Conservation (phyloP, 768 basidiomycete species). For the Auricularia sp. region DNA sequence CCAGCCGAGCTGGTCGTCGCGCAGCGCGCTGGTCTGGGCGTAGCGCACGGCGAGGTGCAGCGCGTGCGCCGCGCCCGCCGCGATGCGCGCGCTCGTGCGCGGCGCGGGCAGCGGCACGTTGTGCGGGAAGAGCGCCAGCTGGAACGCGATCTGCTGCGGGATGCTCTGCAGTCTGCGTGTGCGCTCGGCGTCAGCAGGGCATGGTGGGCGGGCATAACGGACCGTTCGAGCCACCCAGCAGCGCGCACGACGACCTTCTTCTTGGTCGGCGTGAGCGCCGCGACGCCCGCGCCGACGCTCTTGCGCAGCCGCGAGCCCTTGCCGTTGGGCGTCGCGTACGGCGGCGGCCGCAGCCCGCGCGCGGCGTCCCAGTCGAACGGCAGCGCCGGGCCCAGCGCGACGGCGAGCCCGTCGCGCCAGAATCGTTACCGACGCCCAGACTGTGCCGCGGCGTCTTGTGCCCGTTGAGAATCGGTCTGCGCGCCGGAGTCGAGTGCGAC, state of each 20-base stretch:
- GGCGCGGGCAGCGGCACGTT: conserved; percentile 65
- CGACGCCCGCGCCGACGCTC: conserved; percentile 23
- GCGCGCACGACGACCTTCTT: not conserved
- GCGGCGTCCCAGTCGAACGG: conserved; percentile 81
- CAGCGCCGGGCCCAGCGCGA: not conserved
- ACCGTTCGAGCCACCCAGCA: conserved; percentile 1
- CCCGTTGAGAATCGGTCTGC: not conserved
- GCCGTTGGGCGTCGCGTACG: conserved; percentile 44
- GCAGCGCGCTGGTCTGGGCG: conserved; percentile 41
- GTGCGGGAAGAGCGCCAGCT: conserved; percentile 73
- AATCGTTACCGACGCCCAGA: not conserved
- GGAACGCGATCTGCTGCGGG: conserved; percentile 64
- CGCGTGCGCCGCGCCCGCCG: conserved; percentile 57
- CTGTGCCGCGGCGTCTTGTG: not conserved
- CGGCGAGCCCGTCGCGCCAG: not conserved
- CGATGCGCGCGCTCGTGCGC: conserved; percentile 51
- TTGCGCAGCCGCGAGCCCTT: conserved; percentile 3
- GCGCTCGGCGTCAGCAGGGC: too few relatives aligned
- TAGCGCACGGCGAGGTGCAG: conserved; percentile 58
- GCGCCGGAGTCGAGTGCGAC: not conserved
- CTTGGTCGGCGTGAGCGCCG: conserved; percentile 3
- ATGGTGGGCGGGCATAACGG: not conserved
- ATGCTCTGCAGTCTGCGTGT: conserved; percentile 33
- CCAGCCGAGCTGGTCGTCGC: conserved; percentile 65
- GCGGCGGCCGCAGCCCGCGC: conserved; percentile 55